Evolutionary conservation across 345 rosid species (phyloP).

Genomic region (Viola odorata): DNA sequence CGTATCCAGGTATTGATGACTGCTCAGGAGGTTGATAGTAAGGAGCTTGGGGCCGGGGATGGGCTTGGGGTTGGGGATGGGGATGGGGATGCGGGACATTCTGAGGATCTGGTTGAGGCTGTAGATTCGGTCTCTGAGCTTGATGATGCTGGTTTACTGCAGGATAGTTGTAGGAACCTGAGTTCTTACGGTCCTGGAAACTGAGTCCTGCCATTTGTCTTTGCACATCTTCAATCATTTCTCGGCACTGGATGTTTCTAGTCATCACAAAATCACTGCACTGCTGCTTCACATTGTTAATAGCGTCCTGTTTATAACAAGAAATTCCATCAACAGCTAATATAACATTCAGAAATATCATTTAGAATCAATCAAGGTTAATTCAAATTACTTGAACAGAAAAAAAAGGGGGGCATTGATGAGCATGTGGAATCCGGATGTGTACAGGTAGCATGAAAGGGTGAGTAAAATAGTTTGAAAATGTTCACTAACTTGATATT

Average conservation of each 20-base stretch:
- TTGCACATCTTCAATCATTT: constrained; percentile 97
- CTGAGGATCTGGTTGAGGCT: constrained; percentile 51
- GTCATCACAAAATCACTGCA: constrained; percentile 98
- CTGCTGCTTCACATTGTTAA: constrained; percentile 91
- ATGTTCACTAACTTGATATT: neutral
- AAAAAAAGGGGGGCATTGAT: too few species aligned
- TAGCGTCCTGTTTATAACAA: constrained; percentile 64
- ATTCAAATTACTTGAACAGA: neutral
- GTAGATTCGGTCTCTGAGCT: constrained; percentile 36
- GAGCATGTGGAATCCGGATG: too few species aligned
- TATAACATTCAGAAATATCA: neutral
- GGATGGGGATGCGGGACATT: constrained; percentile 28
- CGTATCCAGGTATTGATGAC: constrained; percentile 49
- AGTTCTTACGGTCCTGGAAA: constrained; percentile 72
- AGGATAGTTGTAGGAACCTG: constrained; percentile 60
- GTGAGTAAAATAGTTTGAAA: neutral
- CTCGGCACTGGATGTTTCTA: constrained; percentile 90
- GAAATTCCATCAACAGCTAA: constrained; percentile 1
- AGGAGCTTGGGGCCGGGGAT: constrained; percentile 44
- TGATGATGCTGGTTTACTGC: constrained; percentile 55
- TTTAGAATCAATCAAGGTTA: constrained; percentile 1
- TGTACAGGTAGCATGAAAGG: too few species aligned
- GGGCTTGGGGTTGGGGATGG: constrained; percentile 33
- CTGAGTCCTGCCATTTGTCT: constrained; percentile 80
- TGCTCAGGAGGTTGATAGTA: constrained; percentile 75